Conservation (phyloP, 805 yeast genomes). For the Saturnispora sanitii region DNA sequence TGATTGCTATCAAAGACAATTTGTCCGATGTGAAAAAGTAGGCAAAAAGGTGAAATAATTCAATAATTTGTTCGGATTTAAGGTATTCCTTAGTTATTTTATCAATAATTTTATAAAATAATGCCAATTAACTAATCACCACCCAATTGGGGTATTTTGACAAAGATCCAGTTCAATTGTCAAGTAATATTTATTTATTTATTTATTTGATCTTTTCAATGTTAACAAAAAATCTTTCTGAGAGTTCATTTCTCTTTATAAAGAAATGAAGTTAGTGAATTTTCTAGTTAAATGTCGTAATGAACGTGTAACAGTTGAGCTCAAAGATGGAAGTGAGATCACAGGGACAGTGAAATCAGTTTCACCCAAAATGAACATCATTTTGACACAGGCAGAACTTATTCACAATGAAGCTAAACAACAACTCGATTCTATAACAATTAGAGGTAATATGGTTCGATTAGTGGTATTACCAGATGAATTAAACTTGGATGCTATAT, state of each 20-base stretch:
- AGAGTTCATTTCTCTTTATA: background rate
- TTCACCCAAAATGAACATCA: conserved; percentile 84
- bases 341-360: conserved; percentile 80
- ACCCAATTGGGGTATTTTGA: no score
- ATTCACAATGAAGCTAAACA: conserved; percentile 36
- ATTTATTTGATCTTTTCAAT: no score
- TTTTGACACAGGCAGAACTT: conserved; percentile 71
- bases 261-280: conserved; percentile 53
- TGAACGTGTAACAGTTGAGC: conserved; percentile 82
- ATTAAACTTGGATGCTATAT: conserved; percentile 55
- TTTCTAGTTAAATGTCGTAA: conserved; percentile 78
- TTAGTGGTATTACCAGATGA: conserved; percentile 80
- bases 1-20: no score
- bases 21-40: no score
- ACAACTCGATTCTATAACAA: conserved; percentile 61
- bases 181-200: no score
- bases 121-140: no score
- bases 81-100: no score
- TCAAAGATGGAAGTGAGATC: conserved; percentile 82
- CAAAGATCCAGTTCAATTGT: no score
- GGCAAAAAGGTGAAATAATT: no score
- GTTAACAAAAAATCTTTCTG: background rate
- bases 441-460: conserved; percentile 84
- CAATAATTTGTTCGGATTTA: no score
- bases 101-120: no score